Conservation (phyloP, 1,284 basidiomycete genomes). For the Cryptococcus wingfieldii region DNA sequence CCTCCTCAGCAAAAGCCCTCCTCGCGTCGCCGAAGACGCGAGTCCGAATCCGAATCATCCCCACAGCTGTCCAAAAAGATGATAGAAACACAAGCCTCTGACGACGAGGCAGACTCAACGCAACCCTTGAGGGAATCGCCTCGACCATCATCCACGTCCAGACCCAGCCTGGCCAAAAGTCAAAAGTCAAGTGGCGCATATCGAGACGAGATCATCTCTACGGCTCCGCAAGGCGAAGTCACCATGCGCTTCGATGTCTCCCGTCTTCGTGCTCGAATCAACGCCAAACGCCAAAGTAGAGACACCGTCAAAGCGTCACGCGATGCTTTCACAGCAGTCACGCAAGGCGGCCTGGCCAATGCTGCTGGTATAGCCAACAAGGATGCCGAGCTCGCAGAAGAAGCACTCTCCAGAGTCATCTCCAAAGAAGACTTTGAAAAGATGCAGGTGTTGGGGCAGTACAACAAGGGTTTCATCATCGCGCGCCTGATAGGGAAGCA, state of each 20-base stretch:
- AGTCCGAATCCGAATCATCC: too few relatives aligned
- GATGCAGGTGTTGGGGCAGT: constrained; percentile 91
- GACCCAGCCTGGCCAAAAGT: not conserved
- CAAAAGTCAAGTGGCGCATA: not conserved
- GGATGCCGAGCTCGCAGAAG: constrained; percentile 61
- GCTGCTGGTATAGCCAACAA: constrained; percentile 60
- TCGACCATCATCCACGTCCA: too few relatives aligned
- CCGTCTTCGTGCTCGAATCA: constrained; percentile 26
- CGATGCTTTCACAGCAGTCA: constrained; percentile 20
- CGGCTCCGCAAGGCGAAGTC: constrained; percentile 30
- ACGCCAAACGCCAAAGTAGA: not conserved
- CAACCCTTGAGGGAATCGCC: too few relatives aligned
- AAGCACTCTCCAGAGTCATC: constrained; percentile 77
- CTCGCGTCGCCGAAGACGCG: too few relatives aligned
- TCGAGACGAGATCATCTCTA: constrained; percentile 35
- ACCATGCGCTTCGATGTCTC: constrained; percentile 36
- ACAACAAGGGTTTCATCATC: constrained; percentile 95
- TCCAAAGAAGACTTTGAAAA: constrained; percentile 76
- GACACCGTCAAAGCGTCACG: constrained; percentile 1
- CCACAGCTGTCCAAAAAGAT: too few relatives aligned
- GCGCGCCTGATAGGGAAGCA: constrained; percentile 57
- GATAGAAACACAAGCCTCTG: too few relatives aligned
- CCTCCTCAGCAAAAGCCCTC: too few relatives aligned
- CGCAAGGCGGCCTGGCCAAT: constrained; percentile 18
- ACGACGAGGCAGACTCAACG: too few relatives aligned